Evolutionary conservation across 805 yeast genomes (phyloP).

Genomic region (Pichia deserticola): DNA sequence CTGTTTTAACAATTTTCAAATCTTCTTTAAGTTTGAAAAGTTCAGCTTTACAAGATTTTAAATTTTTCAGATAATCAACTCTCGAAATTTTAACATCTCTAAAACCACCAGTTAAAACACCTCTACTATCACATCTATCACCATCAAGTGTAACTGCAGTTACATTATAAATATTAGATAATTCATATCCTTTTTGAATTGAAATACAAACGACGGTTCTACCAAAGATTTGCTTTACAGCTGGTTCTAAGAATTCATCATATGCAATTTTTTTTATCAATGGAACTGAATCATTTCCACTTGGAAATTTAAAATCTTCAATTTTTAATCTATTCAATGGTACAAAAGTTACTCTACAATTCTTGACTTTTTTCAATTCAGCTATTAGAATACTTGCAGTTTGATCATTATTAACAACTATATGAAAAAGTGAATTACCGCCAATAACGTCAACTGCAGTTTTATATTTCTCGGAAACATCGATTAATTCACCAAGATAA

Average conservation of each 20-base stretch:
- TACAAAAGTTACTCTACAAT: constrained; percentile 86
- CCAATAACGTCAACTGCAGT: constrained; percentile 86
- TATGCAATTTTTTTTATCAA: constrained; percentile 65
- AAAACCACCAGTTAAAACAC: constrained; percentile 85
- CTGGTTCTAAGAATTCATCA: constrained; percentile 50
- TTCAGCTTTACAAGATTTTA: constrained; percentile 46
- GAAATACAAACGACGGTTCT: constrained; percentile 69
- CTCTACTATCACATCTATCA: constrained; percentile 76
- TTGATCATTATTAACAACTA: constrained; percentile 81
- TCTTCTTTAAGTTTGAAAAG: constrained; percentile 34
- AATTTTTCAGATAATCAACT: constrained; percentile 57
- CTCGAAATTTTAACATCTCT: constrained; percentile 62
- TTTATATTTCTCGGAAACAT: constrained; percentile 73
- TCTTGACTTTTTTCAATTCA: constrained; percentile 57
- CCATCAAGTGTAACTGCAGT: constrained; percentile 88
- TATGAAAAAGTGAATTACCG: constrained; percentile 77
- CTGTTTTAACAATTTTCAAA: constrained; percentile 31
- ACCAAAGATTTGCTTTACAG: constrained; percentile 76
- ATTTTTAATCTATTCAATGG: constrained; percentile 68
- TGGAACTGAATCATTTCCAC: constrained; percentile 62
- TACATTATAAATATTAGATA: constrained; percentile 53
- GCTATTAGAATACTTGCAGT: constrained; percentile 78
- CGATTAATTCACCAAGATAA: constrained; percentile 75
- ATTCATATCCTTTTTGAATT: constrained; percentile 57
- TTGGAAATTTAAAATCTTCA: constrained; percentile 46